Conservation (phyloP, 2,329 filamentous ascomycete species). For the Alternaria rosae region DNA sequence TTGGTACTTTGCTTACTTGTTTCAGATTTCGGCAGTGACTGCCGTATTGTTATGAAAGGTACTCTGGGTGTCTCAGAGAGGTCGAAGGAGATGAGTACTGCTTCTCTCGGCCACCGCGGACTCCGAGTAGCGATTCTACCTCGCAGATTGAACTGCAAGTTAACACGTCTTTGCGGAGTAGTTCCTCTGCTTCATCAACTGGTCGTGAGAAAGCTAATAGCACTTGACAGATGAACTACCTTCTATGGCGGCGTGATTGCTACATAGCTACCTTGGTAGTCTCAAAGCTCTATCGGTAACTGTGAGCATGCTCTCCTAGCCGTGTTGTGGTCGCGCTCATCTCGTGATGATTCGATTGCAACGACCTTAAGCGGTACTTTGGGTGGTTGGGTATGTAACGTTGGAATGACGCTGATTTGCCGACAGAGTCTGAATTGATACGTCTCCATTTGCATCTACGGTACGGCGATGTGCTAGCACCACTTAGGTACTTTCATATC, state of each 20-base stretch:
- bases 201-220: too few species aligned
- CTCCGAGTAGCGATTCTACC: neutral
- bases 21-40: neutral
- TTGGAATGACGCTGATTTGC: neutral
- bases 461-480: neutral
- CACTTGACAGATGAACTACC: too few species aligned
- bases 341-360: neutral
- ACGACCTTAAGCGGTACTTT: neutral
- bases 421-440: neutral
- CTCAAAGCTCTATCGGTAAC: neutral
- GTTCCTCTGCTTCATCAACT: neutral
- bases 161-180: neutral
- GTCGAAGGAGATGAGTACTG: neutral
- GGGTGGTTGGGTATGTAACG: neutral
- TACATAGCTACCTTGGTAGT: neutral
- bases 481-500: neutral
- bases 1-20: neutral
- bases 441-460: neutral
- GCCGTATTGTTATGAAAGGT: neutral
- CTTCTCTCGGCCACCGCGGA: neutral
- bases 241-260: neutral
- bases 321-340: neutral
- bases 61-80: neutral
- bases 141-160: neutral
- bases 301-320: neutral